A percentile compares a stretch with the other conserved stretches of the same genome.
Evolutionary conservation across 2,329 filamentous ascomycete genomes (phyloP).

Genomic region (Apiospora rasikravindrae): DNA sequence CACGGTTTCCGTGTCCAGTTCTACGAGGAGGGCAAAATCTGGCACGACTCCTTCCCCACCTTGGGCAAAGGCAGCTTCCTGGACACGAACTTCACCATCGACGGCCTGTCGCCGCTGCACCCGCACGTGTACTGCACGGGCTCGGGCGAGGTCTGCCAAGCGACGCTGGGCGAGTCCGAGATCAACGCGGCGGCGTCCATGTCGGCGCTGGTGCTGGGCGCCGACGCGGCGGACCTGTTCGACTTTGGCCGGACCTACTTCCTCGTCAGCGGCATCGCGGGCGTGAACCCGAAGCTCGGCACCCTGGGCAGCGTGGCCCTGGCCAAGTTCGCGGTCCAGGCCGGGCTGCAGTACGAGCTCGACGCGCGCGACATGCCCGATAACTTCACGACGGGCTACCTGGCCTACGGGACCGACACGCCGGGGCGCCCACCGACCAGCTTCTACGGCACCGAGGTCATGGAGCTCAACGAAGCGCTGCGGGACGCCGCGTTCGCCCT

Average conservation of each 20-base stretch:
- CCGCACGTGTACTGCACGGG: conserved; percentile 68
- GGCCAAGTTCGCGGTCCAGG: conserved; percentile 72
- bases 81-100: conserved; percentile 60
- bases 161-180: conserved; percentile 71
- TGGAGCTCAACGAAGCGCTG: conserved; percentile 67
- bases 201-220: conserved; percentile 60
- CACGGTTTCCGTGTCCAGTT: conserved; percentile 51
- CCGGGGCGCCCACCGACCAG: conserved; percentile 62
- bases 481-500: conserved; percentile 56
- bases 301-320: conserved; percentile 72
- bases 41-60: conserved; percentile 58
- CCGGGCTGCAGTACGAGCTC: conserved; percentile 77
- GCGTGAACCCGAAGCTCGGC: conserved; percentile 71
- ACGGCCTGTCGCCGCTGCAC: conserved; percentile 69
- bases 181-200: conserved; percentile 77
- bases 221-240: conserved; percentile 55
- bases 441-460: conserved; percentile 73
- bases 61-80: conserved; percentile 59
- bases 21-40: conserved; percentile 63
- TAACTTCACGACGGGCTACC: conserved; percentile 71
- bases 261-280: conserved; percentile 73
- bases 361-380: conserved; percentile 70
- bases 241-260: conserved; percentile 73
- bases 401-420: conserved; percentile 63
- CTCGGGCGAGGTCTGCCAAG: conserved; percentile 67